Evolutionary conservation across 1,139 yeast genomes (phyloP).

Genomic region (Scheffersomyces parashehatae): DNA sequence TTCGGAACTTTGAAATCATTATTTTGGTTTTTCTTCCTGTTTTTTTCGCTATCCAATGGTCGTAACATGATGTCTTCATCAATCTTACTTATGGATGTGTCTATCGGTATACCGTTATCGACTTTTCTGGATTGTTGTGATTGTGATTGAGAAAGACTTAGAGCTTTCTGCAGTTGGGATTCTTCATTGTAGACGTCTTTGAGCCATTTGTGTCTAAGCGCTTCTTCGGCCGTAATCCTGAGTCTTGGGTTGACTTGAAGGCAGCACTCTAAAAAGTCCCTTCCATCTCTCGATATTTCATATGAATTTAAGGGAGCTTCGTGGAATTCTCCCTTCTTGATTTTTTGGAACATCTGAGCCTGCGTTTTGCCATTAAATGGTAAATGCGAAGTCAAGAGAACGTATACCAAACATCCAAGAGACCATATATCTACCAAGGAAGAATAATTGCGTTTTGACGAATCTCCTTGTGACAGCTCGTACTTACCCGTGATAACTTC

Average conservation of each 20-base stretch:
- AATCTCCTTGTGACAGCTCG: conserved; percentile 31
- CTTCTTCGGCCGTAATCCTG: conserved; percentile 71
- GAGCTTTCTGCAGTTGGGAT: conserved; percentile 36
- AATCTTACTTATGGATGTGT: conserved; percentile 40
- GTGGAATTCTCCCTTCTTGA: conserved; percentile 76
- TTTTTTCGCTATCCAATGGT: conserved; percentile 36
- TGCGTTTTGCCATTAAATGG: conserved; percentile 95
- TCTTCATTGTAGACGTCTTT: conserved; percentile 29
- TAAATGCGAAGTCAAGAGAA: conserved; percentile 83
- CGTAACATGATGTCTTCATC: conserved; percentile 48
- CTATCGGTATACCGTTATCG: conserved; percentile 48
- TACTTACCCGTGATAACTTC: conserved; percentile 81
- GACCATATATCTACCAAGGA: conserved; percentile 96
- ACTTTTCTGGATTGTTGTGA: conserved; percentile 61
- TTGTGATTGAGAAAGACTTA: conserved; percentile 70
- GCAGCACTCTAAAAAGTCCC: conserved; percentile 67
- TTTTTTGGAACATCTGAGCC: conserved; percentile 76
- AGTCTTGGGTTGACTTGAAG: conserved; percentile 73
- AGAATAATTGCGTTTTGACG: conserved; percentile 56
- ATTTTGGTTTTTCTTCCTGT: conserved; percentile 20
- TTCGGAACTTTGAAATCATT: conserved; percentile 46
- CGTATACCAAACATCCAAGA: conserved; percentile 80
- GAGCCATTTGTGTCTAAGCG: conserved; percentile 73
- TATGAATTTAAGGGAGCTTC: conserved; percentile 73
- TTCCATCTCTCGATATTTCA: conserved; percentile 62